Evolutionary conservation across 306 rosid genomes (phyloP), one percentile per base, ranked within the genome.

Genomic region (Corylus avellana): DNA sequence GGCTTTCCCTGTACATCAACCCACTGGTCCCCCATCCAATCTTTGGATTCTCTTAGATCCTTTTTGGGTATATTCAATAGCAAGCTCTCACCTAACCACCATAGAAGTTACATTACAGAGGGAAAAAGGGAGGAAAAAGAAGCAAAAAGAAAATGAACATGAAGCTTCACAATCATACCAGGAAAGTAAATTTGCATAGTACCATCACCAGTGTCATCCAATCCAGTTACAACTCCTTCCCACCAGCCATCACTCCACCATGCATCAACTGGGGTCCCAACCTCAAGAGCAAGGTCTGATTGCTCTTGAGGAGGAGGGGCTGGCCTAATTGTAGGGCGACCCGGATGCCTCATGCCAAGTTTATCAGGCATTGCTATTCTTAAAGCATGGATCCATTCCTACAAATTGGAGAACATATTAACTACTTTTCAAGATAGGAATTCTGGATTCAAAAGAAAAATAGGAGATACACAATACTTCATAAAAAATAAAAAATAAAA

Each of bases 231-330:
- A 81, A 93, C 89, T 39, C 99, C 99, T 87, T 95, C 99, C 99
- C 99, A 95, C 99, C 99, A 95, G 54, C 99, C 99, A 79, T 95
- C 99, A 53, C 99, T 93, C 99, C 99, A 95, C 99, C 98, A 93
- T 63, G 94, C 99, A 83, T 95, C 99, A 50, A 95, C 89, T 49
- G 97, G 96, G 67, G 80, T 81, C 73, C 99, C 99, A 42, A 90
- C 81, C 61, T 86, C 89, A 16, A 89, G 71, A 32, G 70, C 85
- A 64, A 78, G 82, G 79, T 85, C 92, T 9, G 73, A 74, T 84
- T 75, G 88, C 74, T 83, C 97, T 74, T 82, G 79, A 5, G 37
- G 5, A 75, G 85, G 81, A 74, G 90, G 97, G 64, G 89, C 87
- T 27, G 99, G 99, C 63, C 99, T 90, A 35, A 89, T 86, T 59